These are phyloP conservation scores for Monoraphidium neglectum DNA, from an alignment of 139 green algal genomes.

Conservation along the genomic window DNA sequence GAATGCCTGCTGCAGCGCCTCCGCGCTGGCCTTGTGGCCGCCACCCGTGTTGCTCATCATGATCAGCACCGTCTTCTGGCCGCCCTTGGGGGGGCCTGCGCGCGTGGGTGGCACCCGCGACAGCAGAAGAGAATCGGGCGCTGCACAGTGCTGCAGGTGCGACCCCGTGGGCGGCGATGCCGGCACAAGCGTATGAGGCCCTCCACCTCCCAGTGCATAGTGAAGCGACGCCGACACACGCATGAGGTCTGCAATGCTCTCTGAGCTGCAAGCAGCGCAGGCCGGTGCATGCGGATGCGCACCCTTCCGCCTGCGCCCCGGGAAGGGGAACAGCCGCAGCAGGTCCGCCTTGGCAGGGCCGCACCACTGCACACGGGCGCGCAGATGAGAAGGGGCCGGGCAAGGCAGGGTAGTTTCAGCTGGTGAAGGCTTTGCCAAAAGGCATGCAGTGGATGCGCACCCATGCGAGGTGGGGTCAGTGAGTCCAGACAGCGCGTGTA, in stretches of 20 bases:
- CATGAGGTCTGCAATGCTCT: neutral
- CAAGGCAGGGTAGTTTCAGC: neutral
- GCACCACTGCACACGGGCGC: slow-evolving; percentile 4
- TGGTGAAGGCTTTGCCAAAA: neutral
- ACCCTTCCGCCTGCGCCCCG: neutral
- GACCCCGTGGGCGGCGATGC: no score
- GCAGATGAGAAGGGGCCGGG: neutral
- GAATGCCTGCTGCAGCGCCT: slow-evolving; percentile 90
- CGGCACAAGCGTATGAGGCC: neutral
- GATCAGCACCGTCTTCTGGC: slow-evolving; percentile 81
- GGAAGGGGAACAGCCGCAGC: slow-evolving; percentile 18
- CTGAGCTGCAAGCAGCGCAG: no score
- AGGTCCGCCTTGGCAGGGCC: slow-evolving; percentile 5
- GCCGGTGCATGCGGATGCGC: neutral
- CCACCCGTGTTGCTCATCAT: slow-evolving; percentile 97
- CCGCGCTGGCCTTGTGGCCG: slow-evolving; percentile 90
- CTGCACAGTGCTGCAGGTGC: neutral
- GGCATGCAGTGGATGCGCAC: neutral
- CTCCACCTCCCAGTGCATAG: neutral
- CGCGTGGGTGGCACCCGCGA: neutral
- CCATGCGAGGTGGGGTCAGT: neutral
- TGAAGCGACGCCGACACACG: neutral
- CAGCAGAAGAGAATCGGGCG: neutral
- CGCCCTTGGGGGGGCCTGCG: slow-evolving; percentile 2
- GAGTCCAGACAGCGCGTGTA: neutral